These are phyloP conservation scores for Colletotrichum echinochloae DNA, from an alignment of 2,329 filamentous ascomycete genomes.

Conservation along the genomic window DNA sequence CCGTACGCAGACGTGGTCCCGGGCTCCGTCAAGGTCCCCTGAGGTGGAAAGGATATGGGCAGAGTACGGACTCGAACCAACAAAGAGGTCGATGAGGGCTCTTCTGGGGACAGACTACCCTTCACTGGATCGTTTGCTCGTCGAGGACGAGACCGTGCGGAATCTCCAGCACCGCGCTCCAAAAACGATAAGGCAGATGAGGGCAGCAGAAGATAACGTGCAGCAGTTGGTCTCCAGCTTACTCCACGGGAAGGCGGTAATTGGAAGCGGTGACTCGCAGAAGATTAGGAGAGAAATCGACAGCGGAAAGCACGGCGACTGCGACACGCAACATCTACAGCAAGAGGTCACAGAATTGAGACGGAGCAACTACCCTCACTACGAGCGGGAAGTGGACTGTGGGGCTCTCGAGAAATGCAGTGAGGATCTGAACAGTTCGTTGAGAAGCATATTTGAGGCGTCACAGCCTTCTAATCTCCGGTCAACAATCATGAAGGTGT, in stretches of 20 bases:
- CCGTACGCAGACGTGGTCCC: background rate
- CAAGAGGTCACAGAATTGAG: slow-evolving; percentile 32
- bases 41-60: slow-evolving; percentile 21
- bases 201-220: background rate
- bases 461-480: background rate
- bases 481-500: slow-evolving; percentile 58
- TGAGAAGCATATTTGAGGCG: slow-evolving; percentile 25
- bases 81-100: background rate
- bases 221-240: background rate
- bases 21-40: background rate
- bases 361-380: slow-evolving; percentile 18
- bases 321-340: background rate
- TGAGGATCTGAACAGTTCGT: slow-evolving; percentile 22
- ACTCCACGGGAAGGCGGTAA: slow-evolving; percentile 36
- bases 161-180: background rate
- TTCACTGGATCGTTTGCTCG: background rate
- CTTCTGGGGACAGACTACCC: slow-evolving; percentile 16
- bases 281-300: slow-evolving; percentile 46
- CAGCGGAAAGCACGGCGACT: slow-evolving; percentile 26
- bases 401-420: background rate
- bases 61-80: slow-evolving; percentile 16
- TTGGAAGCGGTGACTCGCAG: background rate
- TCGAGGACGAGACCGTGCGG: background rate
- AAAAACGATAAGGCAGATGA: slow-evolving; percentile 1
- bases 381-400: background rate